These are phyloP conservation scores for Cicer cuneatum DNA, from an alignment of 306 rosid genomes.

Conservation along the genomic window DNA sequence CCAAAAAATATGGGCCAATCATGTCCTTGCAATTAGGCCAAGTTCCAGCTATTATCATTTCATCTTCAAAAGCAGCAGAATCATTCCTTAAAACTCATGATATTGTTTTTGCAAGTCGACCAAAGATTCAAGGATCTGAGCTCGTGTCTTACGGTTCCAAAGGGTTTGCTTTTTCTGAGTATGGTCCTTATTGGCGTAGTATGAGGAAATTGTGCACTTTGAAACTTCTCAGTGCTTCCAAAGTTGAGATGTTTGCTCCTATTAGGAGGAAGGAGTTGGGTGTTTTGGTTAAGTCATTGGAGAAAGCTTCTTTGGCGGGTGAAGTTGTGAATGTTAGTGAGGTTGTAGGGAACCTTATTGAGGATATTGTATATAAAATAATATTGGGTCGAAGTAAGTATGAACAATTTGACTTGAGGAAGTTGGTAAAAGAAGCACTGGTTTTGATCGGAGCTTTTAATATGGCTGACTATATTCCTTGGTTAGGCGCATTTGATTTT, in stretches of 20 bases:
- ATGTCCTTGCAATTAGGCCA: neutral
- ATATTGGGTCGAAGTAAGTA: neutral
- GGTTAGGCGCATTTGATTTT: neutral
- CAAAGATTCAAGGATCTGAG: neutral
- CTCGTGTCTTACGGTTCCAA: neutral
- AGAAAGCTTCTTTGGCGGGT: neutral
- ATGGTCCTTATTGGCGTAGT: neutral
- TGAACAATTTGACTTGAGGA: neutral
- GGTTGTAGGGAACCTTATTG: neutral
- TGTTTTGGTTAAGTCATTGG: neutral
- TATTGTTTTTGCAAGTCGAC: neutral
- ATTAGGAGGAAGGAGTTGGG: neutral
- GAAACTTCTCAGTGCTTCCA: neutral
- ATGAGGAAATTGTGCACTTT: neutral
- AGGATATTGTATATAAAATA: neutral
- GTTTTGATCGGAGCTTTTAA: neutral
- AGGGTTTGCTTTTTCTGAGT: neutral
- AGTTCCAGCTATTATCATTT: neutral
- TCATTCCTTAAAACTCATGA: neutral
- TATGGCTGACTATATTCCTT: neutral
- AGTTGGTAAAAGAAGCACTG: neutral
- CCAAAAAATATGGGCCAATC: neutral
- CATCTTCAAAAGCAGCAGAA: neutral
- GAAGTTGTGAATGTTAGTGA: constrained; percentile 4
- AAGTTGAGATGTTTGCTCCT: neutral